Evolutionary conservation across 2,329 filamentous ascomycete genomes (phyloP).

Genomic region (Colletotrichum magnum): DNA sequence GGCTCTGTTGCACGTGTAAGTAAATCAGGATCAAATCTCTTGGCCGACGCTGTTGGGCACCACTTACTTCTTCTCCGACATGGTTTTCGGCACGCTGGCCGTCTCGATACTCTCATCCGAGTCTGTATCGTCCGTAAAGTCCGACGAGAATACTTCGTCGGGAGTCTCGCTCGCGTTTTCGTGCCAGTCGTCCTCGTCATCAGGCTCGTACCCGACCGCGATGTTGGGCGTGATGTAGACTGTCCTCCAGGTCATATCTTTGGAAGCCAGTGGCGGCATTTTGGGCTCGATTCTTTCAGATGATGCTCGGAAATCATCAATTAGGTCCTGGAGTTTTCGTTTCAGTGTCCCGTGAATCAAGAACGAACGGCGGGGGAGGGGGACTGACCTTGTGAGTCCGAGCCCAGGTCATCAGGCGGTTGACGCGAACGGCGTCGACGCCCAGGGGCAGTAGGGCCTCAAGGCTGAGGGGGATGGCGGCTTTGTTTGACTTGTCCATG

Average conservation of each 20-base stretch:
- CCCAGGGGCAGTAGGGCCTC: too few relatives aligned
- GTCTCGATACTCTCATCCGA: background rate
- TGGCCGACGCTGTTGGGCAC: too few relatives aligned
- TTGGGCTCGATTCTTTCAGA: background rate
- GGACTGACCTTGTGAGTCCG: too few relatives aligned
- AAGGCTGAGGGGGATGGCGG: too few relatives aligned
- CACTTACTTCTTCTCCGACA: too few relatives aligned
- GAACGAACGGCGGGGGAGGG: too few relatives aligned
- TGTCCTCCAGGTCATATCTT: constrained; percentile 30
- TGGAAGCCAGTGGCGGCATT: background rate
- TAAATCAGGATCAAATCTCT: too few relatives aligned
- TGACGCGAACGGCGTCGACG: too few relatives aligned
- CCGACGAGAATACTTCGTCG: background rate
- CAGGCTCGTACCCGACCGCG: background rate
- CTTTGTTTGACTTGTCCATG: too few relatives aligned
- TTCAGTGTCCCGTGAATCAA: background rate
- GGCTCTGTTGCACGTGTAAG: too few relatives aligned
- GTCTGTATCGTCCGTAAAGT: background rate
- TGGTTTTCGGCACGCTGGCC: background rate
- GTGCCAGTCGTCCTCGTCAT: background rate
- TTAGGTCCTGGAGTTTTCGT: background rate
- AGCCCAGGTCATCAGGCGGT: too few relatives aligned
- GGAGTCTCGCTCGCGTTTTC: background rate
- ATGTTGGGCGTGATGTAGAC: background rate
- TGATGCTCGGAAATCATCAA: background rate